Evolutionary conservation across 257 asterid genomes (phyloP).

Genomic region (Gynochthodes officinalis): DNA sequence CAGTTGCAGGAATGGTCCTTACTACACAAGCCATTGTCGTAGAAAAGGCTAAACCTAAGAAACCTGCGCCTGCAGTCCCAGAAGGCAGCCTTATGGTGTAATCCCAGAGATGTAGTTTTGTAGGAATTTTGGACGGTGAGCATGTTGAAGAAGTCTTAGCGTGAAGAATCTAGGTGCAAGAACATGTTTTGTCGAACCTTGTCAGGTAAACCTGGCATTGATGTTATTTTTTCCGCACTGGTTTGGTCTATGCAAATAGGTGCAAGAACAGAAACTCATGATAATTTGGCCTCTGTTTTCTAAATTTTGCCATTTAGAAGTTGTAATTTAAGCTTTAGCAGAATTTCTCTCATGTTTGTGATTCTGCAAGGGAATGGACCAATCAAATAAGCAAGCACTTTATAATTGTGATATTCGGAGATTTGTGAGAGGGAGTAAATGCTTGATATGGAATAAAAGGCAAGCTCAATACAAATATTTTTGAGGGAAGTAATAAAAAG

Average conservation of each 20-base stretch:
- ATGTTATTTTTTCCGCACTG: not conserved
- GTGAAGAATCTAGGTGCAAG: not conserved
- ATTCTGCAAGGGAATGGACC: not conserved
- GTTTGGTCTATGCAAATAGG: not conserved
- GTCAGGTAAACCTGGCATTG: not conserved
- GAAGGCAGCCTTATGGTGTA: slow-evolving; percentile 36
- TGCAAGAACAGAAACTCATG: no score
- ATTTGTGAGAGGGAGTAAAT: no score
- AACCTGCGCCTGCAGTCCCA: slow-evolving; percentile 42
- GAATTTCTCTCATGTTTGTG: not conserved
- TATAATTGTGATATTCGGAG: not conserved
- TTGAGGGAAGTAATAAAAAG: no score
- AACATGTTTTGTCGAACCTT: not conserved
- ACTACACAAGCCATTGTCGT: slow-evolving; percentile 98
- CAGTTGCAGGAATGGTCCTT: slow-evolving; percentile 97
- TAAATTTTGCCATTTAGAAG: not conserved
- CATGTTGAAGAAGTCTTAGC: not conserved
- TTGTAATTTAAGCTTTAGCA: not conserved
- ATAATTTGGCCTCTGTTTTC: not conserved
- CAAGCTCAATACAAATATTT: no score
- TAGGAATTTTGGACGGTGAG: slow-evolving; percentile 13
- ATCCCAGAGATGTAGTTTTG: not conserved
- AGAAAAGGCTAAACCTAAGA: slow-evolving; percentile 72
- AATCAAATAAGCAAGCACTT: not conserved
- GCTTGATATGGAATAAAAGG: no score